Conservation (phyloP, 2,329 filamentous ascomycete genomes). For the Elsinoe necatrix region DNA sequence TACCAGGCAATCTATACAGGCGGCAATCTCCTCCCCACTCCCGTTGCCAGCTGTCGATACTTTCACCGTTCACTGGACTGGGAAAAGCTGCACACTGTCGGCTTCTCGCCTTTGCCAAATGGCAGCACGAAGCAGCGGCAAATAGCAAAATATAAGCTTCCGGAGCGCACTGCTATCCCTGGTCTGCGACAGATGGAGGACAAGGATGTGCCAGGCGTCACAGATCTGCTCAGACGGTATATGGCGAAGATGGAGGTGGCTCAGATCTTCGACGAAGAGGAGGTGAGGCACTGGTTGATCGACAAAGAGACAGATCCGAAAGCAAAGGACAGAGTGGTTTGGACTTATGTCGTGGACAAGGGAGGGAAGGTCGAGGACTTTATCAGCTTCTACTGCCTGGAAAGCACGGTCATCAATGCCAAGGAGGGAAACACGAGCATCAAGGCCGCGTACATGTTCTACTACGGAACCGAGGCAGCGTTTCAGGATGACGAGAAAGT, state of each 20-base stretch:
- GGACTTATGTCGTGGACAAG: slow-evolving; percentile 81
- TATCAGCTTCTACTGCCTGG: slow-evolving; percentile 92
- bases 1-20: slow-evolving; percentile 97
- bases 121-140: slow-evolving; percentile 80
- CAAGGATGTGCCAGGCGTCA: slow-evolving; percentile 69
- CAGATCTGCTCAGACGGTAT: slow-evolving; percentile 67
- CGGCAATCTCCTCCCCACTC: slow-evolving; percentile 81
- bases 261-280: slow-evolving; percentile 69
- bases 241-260: slow-evolving; percentile 73
- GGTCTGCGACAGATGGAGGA: slow-evolving; percentile 73
- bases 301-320: slow-evolving; percentile 50
- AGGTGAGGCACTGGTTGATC: slow-evolving; percentile 81
- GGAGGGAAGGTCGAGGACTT: slow-evolving; percentile 77
- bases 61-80: slow-evolving; percentile 91
- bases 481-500: slow-evolving; percentile 49
- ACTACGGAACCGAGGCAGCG: slow-evolving; percentile 81
- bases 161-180: slow-evolving; percentile 58
- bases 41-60: slow-evolving; percentile 88
- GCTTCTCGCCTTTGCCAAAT: slow-evolving; percentile 79
- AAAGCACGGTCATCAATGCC: slow-evolving; percentile 77
- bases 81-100: slow-evolving; percentile 90
- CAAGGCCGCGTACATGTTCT: slow-evolving; percentile 90
- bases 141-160: slow-evolving; percentile 75
- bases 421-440: slow-evolving; percentile 71
- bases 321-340: slow-evolving; percentile 72